phyloP scores from a whole-genome alignment of 345 rosid genomes.

The Melaleuca quinquenervia region DNA sequence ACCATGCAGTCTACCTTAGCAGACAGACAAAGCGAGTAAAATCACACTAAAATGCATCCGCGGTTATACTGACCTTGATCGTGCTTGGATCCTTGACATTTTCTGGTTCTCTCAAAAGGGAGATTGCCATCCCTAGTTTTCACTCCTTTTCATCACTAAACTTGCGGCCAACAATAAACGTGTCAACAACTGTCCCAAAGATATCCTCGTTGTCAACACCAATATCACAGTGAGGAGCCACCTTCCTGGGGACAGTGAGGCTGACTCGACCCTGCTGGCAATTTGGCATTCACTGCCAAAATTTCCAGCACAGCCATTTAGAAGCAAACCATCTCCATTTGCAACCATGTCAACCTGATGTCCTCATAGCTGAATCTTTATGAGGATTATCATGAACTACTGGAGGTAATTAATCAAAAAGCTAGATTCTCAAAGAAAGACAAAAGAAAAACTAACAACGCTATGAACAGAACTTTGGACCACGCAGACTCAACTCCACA shows the following conservation, averaged over 20 bases:
- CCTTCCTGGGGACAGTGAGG: slow-evolving; percentile 1
- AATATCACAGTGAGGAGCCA: background rate
- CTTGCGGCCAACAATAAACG: slow-evolving; percentile 83
- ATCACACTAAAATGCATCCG: background rate
- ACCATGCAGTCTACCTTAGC: background rate
- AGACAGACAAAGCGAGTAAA: background rate
- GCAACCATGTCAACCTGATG: background rate
- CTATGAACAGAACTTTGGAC: background rate
- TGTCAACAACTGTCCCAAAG: slow-evolving; percentile 30
- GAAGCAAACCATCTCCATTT: background rate
- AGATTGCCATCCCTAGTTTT: slow-evolving; percentile 27
- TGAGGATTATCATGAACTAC: background rate
- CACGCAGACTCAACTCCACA: background rate
- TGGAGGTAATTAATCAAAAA: slow-evolving; percentile 12
- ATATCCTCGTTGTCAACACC: slow-evolving; percentile 11
- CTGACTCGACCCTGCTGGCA: background rate
- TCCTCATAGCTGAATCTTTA: background rate
- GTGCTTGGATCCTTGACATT: slow-evolving; percentile 69
- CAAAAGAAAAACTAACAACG: background rate
- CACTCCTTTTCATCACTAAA: slow-evolving; percentile 51
- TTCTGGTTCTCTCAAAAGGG: slow-evolving; percentile 62
- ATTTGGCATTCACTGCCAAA: background rate
- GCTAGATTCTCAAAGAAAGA: background rate
- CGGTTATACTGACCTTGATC: slow-evolving; percentile 41
- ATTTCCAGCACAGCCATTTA: slow-evolving; percentile 1